Percentiles rank a stretch among this genome's conserved stretches.
Evolutionary conservation across 805 yeast genomes (phyloP).

Genomic region (Yamadazyma insecticola): DNA sequence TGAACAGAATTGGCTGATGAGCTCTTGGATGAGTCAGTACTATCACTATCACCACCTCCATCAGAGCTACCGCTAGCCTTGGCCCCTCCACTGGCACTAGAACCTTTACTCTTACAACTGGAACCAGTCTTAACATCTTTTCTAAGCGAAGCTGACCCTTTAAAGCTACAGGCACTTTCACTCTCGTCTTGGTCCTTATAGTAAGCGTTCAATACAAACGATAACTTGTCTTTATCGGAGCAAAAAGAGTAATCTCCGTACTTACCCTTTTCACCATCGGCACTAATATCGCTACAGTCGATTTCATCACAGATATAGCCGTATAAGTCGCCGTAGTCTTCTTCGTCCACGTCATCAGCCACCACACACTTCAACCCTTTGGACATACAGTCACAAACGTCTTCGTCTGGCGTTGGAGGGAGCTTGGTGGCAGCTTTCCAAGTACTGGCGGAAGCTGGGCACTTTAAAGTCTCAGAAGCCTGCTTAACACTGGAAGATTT

Average conservation of each 20-base stretch:
- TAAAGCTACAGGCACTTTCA: slow-evolving; percentile 59
- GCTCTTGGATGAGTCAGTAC: slow-evolving; percentile 18
- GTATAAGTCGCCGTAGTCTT: slow-evolving; percentile 59
- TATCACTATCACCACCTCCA: slow-evolving; percentile 15
- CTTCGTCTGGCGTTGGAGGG: slow-evolving; percentile 76
- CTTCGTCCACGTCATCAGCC: slow-evolving; percentile 43
- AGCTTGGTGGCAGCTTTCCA: slow-evolving; percentile 67
- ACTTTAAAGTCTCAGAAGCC: slow-evolving; percentile 52
- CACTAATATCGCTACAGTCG: slow-evolving; percentile 57
- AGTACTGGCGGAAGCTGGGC: slow-evolving; percentile 52
- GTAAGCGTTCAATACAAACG: slow-evolving; percentile 63
- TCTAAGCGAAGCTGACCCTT: slow-evolving; percentile 57
- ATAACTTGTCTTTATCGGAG: slow-evolving; percentile 57
- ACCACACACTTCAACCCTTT: slow-evolving; percentile 58
- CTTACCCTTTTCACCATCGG: slow-evolving; percentile 58
- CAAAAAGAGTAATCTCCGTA: slow-evolving; percentile 78
- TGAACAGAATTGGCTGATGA: slow-evolving; percentile 16
- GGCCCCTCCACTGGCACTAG: slow-evolving; percentile 8
- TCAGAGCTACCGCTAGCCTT: slow-evolving; percentile 19
- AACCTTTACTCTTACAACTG: slow-evolving; percentile 22
- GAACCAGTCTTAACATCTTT: slow-evolving; percentile 23
- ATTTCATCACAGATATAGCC: slow-evolving; percentile 50
- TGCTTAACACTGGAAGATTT: slow-evolving; percentile 35
- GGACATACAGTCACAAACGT: slow-evolving; percentile 60
- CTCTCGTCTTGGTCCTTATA: slow-evolving; percentile 42